Conservation (phyloP, 176 grass and related monocot genomes). For the Eleusine indica region DNA sequence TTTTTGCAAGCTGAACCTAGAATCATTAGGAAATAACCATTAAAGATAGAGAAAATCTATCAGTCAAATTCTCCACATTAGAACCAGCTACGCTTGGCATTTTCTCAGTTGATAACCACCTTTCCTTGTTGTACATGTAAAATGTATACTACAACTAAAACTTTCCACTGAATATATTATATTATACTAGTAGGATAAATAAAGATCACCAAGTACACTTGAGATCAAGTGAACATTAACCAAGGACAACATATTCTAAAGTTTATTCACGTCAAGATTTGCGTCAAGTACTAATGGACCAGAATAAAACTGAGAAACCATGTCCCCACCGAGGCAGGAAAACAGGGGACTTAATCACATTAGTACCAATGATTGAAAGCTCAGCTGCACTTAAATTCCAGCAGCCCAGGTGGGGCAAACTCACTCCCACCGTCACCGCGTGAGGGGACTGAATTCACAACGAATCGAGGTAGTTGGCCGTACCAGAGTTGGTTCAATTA, state of each 20-base stretch:
- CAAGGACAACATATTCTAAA: not conserved
- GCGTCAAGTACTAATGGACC: not conserved
- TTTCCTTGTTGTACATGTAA: not conserved
- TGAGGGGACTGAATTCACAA: constrained; percentile 3
- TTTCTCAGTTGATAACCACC: constrained; percentile 12
- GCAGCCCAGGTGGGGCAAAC: not conserved
- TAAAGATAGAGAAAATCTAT: constrained; percentile 6
- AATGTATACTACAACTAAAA: not conserved
- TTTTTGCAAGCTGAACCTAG: constrained; percentile 72
- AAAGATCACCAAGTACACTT: not conserved
- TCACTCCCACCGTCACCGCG: not conserved
- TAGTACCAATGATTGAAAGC: not conserved
- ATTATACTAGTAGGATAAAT: not conserved
- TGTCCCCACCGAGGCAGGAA: not conserved
- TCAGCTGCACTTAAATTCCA: not conserved
- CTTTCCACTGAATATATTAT: not conserved
- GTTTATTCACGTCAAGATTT: not conserved
- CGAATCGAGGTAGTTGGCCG: constrained; percentile 23
- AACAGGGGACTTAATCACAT: not conserved
- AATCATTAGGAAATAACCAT: constrained; percentile 18
- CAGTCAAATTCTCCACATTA: not conserved
- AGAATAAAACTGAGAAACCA: not conserved
- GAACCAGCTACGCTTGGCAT: not conserved
- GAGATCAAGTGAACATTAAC: not conserved
- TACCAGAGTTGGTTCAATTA: constrained; percentile 1